phyloP scores from a whole-genome alignment of 352 stramenopile species.

The Pythium sp. region DNA sequence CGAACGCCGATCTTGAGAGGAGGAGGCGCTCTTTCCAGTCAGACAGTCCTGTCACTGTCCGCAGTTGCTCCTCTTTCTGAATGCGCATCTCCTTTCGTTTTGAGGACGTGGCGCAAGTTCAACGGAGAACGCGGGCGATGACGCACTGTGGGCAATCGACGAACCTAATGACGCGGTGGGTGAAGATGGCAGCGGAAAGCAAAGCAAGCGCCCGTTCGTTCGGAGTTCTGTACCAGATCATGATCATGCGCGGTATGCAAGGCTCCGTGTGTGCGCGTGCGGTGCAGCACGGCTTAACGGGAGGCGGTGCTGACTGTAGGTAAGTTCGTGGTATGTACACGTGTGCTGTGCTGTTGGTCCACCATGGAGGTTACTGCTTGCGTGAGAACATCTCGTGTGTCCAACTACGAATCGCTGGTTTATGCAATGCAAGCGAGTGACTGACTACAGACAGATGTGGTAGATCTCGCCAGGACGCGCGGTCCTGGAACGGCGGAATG shows the following conservation, averaged over 20 bases:
- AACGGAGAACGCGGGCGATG: slow-evolving; percentile 1
- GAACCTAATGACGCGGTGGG: background rate
- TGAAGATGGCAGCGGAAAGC: background rate
- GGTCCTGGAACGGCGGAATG: background rate
- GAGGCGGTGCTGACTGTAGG: too few species aligned
- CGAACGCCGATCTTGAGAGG: background rate
- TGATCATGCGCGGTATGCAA: background rate
- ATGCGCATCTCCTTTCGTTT: slow-evolving; percentile 3
- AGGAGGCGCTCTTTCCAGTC: background rate
- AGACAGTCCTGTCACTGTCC: background rate
- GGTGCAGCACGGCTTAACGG: background rate
- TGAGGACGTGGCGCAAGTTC: slow-evolving; percentile 11
- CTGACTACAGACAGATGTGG: too few species aligned
- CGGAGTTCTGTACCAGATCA: background rate
- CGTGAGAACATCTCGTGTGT: background rate
- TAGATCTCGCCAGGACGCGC: too few species aligned
- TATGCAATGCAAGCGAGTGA: background rate
- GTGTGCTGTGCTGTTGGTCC: background rate
- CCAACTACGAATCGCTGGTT: background rate
- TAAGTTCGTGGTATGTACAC: too few species aligned
- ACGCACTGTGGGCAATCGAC: slow-evolving; percentile 3
- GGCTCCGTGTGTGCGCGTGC: background rate
- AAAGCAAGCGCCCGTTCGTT: background rate
- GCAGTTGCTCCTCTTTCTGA: background rate
- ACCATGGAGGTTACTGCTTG: background rate